Evolutionary conservation across 495 filamentous ascomycete species (phyloP).

Genomic region (Lepidopterella palustris): DNA sequence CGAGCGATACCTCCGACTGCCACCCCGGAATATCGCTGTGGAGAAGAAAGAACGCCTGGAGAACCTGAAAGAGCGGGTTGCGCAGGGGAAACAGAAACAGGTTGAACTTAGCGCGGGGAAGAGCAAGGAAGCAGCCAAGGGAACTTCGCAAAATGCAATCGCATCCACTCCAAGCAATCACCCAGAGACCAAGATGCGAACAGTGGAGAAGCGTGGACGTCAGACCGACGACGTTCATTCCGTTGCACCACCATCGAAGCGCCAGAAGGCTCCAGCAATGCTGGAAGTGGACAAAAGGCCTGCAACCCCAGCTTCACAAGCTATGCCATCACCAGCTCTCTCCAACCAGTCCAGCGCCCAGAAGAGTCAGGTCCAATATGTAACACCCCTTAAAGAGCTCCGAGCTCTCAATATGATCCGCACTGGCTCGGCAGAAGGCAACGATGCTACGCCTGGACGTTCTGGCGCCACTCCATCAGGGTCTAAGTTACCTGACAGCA

Average conservation of each 20-base stretch:
- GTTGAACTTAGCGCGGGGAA: constrained; percentile 1
- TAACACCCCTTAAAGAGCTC: constrained; percentile 24
- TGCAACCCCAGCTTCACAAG: constrained; percentile 17
- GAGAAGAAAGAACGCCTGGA: constrained; percentile 19
- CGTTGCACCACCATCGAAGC: constrained; percentile 17
- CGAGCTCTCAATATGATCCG: constrained; percentile 23
- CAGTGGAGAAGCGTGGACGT: constrained; percentile 23
- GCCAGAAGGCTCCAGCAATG: constrained; percentile 9
- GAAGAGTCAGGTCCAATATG: constrained; percentile 13
- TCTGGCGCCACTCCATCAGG: constrained; percentile 16
- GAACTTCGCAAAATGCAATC: background rate
- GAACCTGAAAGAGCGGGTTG: background rate
- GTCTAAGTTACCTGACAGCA: constrained; percentile 12
- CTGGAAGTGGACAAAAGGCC: constrained; percentile 12
- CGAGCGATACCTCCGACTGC: constrained; percentile 17
- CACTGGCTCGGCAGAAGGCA: constrained; percentile 12
- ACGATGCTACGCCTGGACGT: constrained; percentile 21
- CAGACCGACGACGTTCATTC: constrained; percentile 16
- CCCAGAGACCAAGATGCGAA: background rate
- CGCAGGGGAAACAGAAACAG: constrained; percentile 1
- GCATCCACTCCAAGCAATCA: constrained; percentile 3
- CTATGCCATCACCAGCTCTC: constrained; percentile 20
- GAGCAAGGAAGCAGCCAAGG: constrained; percentile 14
- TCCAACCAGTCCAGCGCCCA: constrained; percentile 28
- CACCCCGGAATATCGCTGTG: background rate